Evolutionary conservation across 2,329 filamentous ascomycete species (phyloP), one percentile per base, ranked within the genome.

Genomic region (Dryadomyces quercus-mongolicae): DNA sequence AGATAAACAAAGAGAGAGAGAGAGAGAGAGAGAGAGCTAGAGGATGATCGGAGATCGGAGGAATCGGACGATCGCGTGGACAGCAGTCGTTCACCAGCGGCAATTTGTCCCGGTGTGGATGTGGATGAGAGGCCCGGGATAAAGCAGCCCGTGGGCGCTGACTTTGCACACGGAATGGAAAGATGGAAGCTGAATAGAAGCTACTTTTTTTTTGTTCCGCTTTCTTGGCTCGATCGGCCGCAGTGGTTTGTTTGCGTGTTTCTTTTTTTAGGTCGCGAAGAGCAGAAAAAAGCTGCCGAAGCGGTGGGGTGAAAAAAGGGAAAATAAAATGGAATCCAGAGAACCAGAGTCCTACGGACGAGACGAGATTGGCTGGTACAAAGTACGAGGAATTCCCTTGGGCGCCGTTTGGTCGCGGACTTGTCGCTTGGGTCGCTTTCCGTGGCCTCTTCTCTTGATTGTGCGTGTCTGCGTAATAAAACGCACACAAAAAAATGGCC

Each of bases 261-360:
- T 44, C 42, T 44, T 44, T 44, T 44, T 44, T 44, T 44, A 44
- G 42, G 18, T n/a, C 8, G 13, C 12, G 42, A 44, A 44, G 18
- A 44, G 18, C 4, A 44, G 47, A 34, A 44, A 53, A 51, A 51
- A 53, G 52, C 42, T 50, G 44, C 34, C 42, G 25, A 52, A 54
- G 48, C 52, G 55, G 55, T 51, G 49, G 54, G 42, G 12, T 25
- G 36, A 18, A 52, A 18, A 52, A 13, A 16, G 10, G 21, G 20
- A 50, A 36, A 38, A 51, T 51, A 8, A 40, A 40, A n/a, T 18
- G 42, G 8, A 16, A 44, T n/a, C 42, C 7, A 16, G 42, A 44
- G 16, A 20, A 18, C 8, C 7, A n/a, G 42, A 44, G 42, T 16
- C 12, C 10, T 40, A 45, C 38, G 34, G 34, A 31, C 43, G 43